Percentiles rank a stretch among this genome's conserved stretches.
Evolutionary conservation across 2,329 filamentous ascomycete species (phyloP).

Genomic region (Cytospora chrysosperma): DNA sequence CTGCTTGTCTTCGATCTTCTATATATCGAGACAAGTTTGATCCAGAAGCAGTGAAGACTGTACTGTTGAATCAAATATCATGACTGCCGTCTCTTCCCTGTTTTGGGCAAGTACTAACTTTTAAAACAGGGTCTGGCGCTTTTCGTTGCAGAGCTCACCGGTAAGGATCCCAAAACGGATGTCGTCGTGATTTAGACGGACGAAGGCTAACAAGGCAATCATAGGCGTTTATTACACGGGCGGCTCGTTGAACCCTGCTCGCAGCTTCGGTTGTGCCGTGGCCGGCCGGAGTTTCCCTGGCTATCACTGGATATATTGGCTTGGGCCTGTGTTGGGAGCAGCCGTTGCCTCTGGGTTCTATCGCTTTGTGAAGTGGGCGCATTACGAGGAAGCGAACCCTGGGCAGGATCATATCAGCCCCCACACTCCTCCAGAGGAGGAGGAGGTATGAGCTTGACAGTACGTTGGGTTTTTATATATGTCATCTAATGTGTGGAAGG

Average conservation of each 20-base stretch:
- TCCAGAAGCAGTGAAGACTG: no score
- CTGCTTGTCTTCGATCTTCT: no score
- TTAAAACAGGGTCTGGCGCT: slow-evolving; percentile 64
- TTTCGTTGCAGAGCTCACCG: slow-evolving; percentile 50
- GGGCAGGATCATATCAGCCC: slow-evolving; percentile 34
- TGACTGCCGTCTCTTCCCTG: no score
- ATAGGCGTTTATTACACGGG: slow-evolving; percentile 41
- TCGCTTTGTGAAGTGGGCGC: slow-evolving; percentile 42
- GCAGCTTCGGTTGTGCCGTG: slow-evolving; percentile 45
- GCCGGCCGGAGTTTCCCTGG: slow-evolving; percentile 36
- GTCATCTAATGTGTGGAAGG: background rate
- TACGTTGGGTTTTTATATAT: background rate
- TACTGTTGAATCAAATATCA: no score
- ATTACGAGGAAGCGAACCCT: slow-evolving; percentile 42
- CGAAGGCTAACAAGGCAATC: background rate
- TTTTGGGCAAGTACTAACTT: no score
- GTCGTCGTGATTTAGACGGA: no score
- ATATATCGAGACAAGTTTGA: no score
- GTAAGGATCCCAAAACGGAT: slow-evolving; percentile 27
- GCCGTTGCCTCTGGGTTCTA: slow-evolving; percentile 42
- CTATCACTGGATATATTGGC: slow-evolving; percentile 47
- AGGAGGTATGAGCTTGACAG: background rate
- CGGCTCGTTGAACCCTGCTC: slow-evolving; percentile 44
- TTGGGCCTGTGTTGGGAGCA: slow-evolving; percentile 45
- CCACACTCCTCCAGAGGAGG: background rate